phyloP scores from a whole-genome alignment of 768 basidiomycete species.

The Multifurca ochricompacta region DNA sequence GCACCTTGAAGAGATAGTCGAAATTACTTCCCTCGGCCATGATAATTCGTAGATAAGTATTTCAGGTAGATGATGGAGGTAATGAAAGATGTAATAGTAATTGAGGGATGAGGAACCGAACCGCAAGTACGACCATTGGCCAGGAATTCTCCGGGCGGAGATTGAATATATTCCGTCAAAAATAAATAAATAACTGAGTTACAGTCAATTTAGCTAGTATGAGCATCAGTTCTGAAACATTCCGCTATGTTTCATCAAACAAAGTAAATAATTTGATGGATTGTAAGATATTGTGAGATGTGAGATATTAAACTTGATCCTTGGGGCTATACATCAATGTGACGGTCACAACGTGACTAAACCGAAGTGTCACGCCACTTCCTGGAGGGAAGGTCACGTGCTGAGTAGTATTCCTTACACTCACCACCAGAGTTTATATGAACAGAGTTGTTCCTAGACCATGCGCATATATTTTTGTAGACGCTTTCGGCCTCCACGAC shows the following conservation, averaged over 20 bases:
- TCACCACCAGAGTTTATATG: no score
- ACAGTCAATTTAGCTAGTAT: not conserved
- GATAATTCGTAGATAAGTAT: slow-evolving; percentile 15
- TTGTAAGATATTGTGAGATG: no score
- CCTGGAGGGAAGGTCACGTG: no score
- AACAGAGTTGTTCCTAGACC: no score
- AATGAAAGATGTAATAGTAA: not conserved
- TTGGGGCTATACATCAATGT: no score
- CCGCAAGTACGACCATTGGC: not conserved
- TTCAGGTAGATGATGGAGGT: slow-evolving; percentile 23
- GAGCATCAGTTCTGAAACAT: not conserved
- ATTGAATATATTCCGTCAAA: not conserved
- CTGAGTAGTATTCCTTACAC: no score
- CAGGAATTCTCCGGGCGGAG: slow-evolving; percentile 3
- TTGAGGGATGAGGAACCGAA: not conserved
- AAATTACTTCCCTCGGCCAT: slow-evolving; percentile 96
- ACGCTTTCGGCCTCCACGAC: slow-evolving; percentile 12
- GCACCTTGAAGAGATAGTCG: slow-evolving; percentile 97
- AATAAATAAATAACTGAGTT: not conserved
- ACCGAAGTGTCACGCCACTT: no score
- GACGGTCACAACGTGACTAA: no score
- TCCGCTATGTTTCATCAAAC: no score
- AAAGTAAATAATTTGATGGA: no score
- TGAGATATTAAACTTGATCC: no score
- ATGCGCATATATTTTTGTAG: slow-evolving; percentile 4